These are phyloP conservation scores for Puya raimondii DNA, from an alignment of 176 grass and related monocot genomes.

Conservation along the genomic window DNA sequence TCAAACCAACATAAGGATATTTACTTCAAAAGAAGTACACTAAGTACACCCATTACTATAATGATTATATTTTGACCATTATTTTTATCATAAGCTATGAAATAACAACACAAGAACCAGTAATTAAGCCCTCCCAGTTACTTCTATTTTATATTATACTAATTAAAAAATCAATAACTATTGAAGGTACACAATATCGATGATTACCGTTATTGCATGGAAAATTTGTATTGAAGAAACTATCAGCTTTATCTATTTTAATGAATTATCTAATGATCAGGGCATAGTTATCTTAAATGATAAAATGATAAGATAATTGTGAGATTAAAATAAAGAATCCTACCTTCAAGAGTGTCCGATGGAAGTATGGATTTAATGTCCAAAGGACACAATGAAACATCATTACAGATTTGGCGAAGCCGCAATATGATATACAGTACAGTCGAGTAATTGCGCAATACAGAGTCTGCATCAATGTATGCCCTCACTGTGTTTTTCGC, in stretches of 20 bases:
- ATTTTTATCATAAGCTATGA: neutral
- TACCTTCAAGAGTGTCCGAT: slow-evolving; percentile 57
- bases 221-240: no score
- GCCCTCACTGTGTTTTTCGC: slow-evolving; percentile 69
- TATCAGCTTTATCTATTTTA: neutral
- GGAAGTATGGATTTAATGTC: slow-evolving; percentile 75
- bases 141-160: neutral
- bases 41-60: no score
- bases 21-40: neutral
- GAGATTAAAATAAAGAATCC: neutral
- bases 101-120: neutral
- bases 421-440: slow-evolving; percentile 79
- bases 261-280: neutral
- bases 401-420: slow-evolving; percentile 82
- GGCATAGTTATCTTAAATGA: neutral
- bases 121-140: neutral
- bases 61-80: no score
- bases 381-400: slow-evolving; percentile 70
- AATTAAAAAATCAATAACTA: no score
- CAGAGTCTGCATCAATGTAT: slow-evolving; percentile 55
- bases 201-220: no score
- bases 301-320: neutral
- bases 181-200: no score
- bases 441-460: slow-evolving; percentile 73
- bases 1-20: neutral